These are phyloP conservation scores for Thermochaetoides thermophila DNA, from an alignment of 495 filamentous ascomycete species.

Conservation along the genomic window DNA sequence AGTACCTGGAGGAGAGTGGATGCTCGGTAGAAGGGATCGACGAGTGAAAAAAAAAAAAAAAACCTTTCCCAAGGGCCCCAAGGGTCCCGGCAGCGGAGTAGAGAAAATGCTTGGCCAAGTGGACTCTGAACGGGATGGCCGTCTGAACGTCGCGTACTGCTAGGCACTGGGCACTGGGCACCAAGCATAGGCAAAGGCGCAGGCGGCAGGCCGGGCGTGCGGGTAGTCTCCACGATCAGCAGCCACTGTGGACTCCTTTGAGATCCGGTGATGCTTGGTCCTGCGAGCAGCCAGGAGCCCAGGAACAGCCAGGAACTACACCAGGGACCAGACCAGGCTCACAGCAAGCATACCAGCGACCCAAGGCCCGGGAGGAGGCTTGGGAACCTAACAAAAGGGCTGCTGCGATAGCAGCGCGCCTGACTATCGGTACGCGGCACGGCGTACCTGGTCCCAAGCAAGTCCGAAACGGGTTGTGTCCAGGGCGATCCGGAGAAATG, in stretches of 20 bases:
- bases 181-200: constrained; percentile 9
- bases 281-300: too few relatives aligned
- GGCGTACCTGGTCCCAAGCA: background rate
- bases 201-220: constrained; percentile 7
- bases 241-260: constrained; percentile 6
- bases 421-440: constrained; percentile 3
- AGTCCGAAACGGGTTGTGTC: constrained; percentile 10
- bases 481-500: constrained; percentile 19
- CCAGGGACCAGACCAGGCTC: background rate
- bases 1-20: too few relatives aligned
- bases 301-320: too few relatives aligned
- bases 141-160: constrained; percentile 17
- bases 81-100: too few relatives aligned
- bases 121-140: constrained; percentile 31
- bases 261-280: constrained; percentile 13
- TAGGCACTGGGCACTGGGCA: constrained; percentile 20
- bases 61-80: too few relatives aligned
- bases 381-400: constrained; percentile 3
- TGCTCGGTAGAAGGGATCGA: too few relatives aligned
- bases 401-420: constrained; percentile 1
- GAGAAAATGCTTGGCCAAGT: constrained; percentile 28
- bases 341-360: constrained; percentile 1
- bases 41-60: too few relatives aligned
- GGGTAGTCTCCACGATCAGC: constrained; percentile 10
- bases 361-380: constrained; percentile 1